Base-by-base conservation (phyloP, 805 yeast genomes). In the Hanseniaspora thailandica region DNA sequence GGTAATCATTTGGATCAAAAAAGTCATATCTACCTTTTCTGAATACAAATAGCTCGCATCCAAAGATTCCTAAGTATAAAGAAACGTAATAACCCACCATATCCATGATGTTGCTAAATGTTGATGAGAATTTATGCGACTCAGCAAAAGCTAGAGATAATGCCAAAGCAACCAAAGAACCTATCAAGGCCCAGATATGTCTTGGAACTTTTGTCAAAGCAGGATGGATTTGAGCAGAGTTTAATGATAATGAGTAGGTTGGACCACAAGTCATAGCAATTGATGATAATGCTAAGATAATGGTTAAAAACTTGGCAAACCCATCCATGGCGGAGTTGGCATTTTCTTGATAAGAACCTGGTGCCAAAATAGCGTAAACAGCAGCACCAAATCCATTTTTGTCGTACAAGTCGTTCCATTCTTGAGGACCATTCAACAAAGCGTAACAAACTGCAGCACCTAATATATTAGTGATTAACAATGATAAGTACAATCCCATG, bases 81-180 rank as follows among this genome's bases (percentile, higher is more conserved):
- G 95, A 88, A 63, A 88, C 75, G 78, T 93, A 88, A 75, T 89
- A 88, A 61, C 86, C 90, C 66, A 89, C 87, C 66, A 86, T 70
- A 70, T 85, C 78, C 96, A 88, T 86, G 69, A 88, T 88, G 70
- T 84, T 78, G 55, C 75, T 75, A 82, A 88, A 82, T 60, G 84
- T 86, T 12, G 65, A 61, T 52, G 74, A 79, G 67, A 88, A 89
- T 52, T 74, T 65, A 71, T 82, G 81, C 71, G 82, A 85, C 34
- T 85, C 96, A 38, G 96, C 95, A 60, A 88, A 88, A 62, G 94
- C 80, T 63, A 88, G 81, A 86, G 95, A 80, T 62, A 89, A 81
- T 46, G 87, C 96, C 64, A 88, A 72, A 26, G 89, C 77, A 43
- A 79, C 76, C 59, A 77, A 80, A 68, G 85, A 82, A 62, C 89